Evolutionary conservation across 352 stramenopile species (phyloP), one percentile per base, ranked within the genome.

Genomic region (Peronospora farinosa): DNA sequence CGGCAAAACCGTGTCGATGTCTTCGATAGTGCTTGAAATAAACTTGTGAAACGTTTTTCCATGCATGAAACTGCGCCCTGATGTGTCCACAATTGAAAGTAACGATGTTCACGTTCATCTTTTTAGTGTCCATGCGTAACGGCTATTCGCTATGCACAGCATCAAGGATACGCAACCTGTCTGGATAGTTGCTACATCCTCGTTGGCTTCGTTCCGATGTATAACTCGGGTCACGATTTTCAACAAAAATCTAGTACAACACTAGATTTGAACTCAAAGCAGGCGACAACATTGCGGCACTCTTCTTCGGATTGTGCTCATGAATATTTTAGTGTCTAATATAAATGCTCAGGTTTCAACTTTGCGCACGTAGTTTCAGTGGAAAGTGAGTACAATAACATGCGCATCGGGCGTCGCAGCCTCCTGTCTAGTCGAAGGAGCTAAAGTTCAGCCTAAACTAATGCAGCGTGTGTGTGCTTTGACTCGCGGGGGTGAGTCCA

Each of bases 311-410:
- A 13, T 33, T 33, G 11, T 13, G 11, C 7, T 33, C 28, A 3
- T 3, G 28, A 33, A 27, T 27, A 27, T 27, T 27, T 27, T 4
- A 27, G 3, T 4, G 23, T 27, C 3, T 27, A 27, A 27, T 27
- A 32, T 32, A 32, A 32, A 10, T 19, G 28, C 47, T 39, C 21
- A n/a, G 44, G 44, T 15, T 58, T 54, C 54, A 49, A 28, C 43
- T 5, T 44, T 27, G 33, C 47, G 27, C 41, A 23, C 33, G 40
- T 46, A 50, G 57, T 66, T 62, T 62, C 58, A 62, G 33, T 50
- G 36, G 21, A 13, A 16, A 47, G 23, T 15, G 19, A 37, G 28
- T 9, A 11, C 4, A 12, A 36, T 50, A 61, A 54, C 42, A 31
- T 54, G 40, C 35, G 41, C 15, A n/a, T 43, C 32, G 25, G 30